These are phyloP conservation scores for Scenedesmus sp. DNA, from an alignment of 163 green algal genomes.

Conservation along the genomic window DNA sequence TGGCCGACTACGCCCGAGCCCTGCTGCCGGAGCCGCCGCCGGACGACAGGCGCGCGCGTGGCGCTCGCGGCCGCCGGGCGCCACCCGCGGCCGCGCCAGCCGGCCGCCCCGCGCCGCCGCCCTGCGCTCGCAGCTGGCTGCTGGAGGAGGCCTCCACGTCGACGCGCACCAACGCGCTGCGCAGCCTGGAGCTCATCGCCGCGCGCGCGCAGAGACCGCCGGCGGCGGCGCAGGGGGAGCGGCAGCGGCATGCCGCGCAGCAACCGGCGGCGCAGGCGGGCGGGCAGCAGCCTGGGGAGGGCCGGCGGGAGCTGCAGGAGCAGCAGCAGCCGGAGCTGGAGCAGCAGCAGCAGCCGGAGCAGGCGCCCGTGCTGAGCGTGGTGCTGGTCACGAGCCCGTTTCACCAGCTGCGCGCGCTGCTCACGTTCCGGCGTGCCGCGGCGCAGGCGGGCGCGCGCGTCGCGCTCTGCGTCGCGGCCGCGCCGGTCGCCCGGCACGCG, in stretches of 20 bases:
- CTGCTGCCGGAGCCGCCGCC: constrained; percentile 1
- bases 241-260: no score
- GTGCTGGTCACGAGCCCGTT: constrained; percentile 54
- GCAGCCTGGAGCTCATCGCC: constrained; percentile 42
- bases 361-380: neutral
- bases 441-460: constrained; percentile 24
- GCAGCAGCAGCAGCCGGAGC: neutral
- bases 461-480: constrained; percentile 34
- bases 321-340: constrained; percentile 1
- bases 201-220: no score
- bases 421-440: constrained; percentile 24
- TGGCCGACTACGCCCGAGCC: constrained; percentile 31
- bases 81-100: no score
- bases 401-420: constrained; percentile 48
- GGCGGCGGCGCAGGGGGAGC: no score
- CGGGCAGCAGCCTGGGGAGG: neutral
- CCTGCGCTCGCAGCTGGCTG: constrained; percentile 41
- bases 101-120: no score
- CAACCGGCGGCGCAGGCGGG: no score
- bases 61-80: no score
- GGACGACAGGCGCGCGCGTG: constrained; percentile 20
- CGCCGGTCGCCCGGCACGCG: constrained; percentile 35
- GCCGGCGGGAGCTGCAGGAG: neutral
- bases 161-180: constrained; percentile 51
- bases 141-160: constrained; percentile 52